Base-by-base conservation (phyloP, 2,329 filamentous ascomycete genomes). In the Endoconidiophora polonica region DNA sequence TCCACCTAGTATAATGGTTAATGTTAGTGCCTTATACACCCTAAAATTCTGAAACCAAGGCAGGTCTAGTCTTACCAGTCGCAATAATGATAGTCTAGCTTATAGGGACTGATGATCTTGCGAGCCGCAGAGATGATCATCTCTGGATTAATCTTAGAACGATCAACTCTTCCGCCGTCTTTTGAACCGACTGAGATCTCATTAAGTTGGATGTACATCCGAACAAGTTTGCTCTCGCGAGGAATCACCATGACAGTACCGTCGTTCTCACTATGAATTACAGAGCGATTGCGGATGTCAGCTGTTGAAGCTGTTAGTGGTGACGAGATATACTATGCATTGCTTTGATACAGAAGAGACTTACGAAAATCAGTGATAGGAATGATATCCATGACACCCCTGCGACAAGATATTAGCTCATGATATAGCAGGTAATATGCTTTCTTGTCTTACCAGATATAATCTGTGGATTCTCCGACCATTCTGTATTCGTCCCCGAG, bases 161-260 rank as follows among this genome's bases (percentile, higher is more conserved):
- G 66, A 56, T 80, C 73, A 16, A 75, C 66, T 41, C 70, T 67
- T 1, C 68, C 63, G 2, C 46, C 53, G 81, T 71, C 62, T 58
- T 64, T 61, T 58, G 66, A 55, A 18, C 23, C 18, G 2, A 38
- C 36, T 12, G 49, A 51, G 18, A 52, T 41, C n/a, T 52, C 45
- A 3, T 55, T 74, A 16, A 84, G 66, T 59, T 83, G 77, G 46
- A 83, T 80, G 52, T 81, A 82, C 2, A 81, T 59, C 23, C 82
- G 72, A 46, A 83, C 80, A 63, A 83, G 74, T 54, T 78, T 75
- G 50, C 75, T 65, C 60, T 85, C 81, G 22, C 81, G 71, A 0
- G 83, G 83, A 52, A 81, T 80, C 2, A 80, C 68, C 74, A 82
- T 78, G 22, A 82, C 61, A 48, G 68, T 77, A 0, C 79, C 78